Percentiles rank a stretch among this genome's conserved stretches.
Evolutionary conservation across 164 flowering plant genomes (phyloP).

Genomic region (Aristolochia contorta): DNA sequence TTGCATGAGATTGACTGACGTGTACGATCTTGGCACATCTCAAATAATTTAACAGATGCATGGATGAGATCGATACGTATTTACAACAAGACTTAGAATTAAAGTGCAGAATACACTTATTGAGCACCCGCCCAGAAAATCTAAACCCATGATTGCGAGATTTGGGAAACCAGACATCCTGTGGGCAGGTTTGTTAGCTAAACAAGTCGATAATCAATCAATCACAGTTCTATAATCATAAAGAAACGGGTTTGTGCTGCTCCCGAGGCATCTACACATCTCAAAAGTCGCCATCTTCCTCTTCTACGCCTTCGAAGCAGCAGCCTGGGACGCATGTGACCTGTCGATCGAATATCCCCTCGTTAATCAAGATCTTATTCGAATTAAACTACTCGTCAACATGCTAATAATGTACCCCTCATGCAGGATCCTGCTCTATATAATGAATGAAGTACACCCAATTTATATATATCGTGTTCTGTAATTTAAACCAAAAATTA

Average conservation of each 20-base stretch:
- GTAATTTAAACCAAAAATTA: too few relatives aligned
- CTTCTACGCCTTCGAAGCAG: too few relatives aligned
- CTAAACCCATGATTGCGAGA: conserved; percentile 10
- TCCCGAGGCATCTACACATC: conserved; percentile 11
- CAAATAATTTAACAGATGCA: too few relatives aligned
- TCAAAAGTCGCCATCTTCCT: conserved; percentile 1
- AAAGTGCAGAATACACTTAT: too few relatives aligned
- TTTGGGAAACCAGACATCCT: conserved; percentile 9
- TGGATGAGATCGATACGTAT: too few relatives aligned
- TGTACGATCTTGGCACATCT: too few relatives aligned
- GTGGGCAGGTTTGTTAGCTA: conserved; percentile 9
- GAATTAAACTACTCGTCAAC: conserved; percentile 13
- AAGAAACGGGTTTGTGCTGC: not conserved
- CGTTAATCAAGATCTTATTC: not conserved
- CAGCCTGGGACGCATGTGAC: conserved; percentile 23
- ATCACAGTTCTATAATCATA: conserved; percentile 8
- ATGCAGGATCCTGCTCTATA: conserved; percentile 39
- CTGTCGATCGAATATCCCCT: conserved; percentile 1
- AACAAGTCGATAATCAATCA: conserved; percentile 7
- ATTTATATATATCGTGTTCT: too few relatives aligned
- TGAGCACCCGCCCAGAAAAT: not conserved
- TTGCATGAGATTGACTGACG: too few relatives aligned
- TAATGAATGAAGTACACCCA: conserved; percentile 11
- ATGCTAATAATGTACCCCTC: conserved; percentile 10
- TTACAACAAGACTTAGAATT: too few relatives aligned